Base-by-base conservation (phyloP, 1,284 basidiomycete genomes). In the Cryptococcus sp. region DNA sequence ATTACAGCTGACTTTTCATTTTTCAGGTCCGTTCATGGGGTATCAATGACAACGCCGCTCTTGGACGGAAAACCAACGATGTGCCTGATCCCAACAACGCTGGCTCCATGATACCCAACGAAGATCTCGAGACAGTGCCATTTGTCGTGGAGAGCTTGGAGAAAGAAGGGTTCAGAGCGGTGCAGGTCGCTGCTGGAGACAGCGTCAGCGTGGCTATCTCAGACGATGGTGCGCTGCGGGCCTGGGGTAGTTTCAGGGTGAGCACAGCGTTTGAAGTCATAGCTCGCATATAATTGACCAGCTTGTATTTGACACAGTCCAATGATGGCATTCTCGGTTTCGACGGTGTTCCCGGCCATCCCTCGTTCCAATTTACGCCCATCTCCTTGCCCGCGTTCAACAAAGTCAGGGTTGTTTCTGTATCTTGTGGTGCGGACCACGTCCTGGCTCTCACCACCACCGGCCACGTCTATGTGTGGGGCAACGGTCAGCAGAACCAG, bases 221-320 rank as follows among this genome's bases (percentile, higher is more conserved):
- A 57, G 83, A 84, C 58, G 81, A 86, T 55, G 93, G 93, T 44
- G 86, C 90, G 60, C 78, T 96, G 23, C 82, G 88, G 52, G 89
- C 89, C 15, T 97, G 93, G 93, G 93, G 93, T 39, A 88, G 88
- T 54, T 97, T 96, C 82, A 83, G 91, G 46, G 93, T 93, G 76
- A 70, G 89, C 81, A 44, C 29, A 10, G 15, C 19, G 13, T 46
- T 19, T 19, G 29, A 41, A 22, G 22, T 5, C 1, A 22, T 25
- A 1, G n/a, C 47, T 22, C n/a, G 39, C 5, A 8, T 15, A 40
- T 17, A 22, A n/a, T 10, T 49, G 6, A 38, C 22, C 19, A n/a
- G 5, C 39, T 15, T 43, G 43, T 11, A 44, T 34, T 8, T 22
- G 22, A 10, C 34, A 19, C 22, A 83, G 81, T 78, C 81, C 46